These are phyloP conservation scores for Tylopilus vinaceipallidus DNA, from an alignment of 768 basidiomycete species.

Conservation along the genomic window DNA sequence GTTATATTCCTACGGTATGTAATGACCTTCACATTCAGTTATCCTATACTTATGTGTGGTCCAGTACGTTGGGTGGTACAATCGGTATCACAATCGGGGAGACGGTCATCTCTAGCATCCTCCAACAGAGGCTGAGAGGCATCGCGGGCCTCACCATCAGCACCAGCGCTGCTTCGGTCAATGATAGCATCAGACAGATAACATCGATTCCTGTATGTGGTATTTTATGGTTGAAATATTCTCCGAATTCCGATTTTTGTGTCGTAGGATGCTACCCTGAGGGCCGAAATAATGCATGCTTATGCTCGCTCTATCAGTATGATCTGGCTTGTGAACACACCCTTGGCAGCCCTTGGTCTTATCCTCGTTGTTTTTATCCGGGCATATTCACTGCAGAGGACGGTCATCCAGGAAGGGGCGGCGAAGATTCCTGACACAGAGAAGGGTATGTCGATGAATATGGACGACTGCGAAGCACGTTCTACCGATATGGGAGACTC, in stretches of 20 bases:
- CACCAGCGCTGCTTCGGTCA: constrained; percentile 44
- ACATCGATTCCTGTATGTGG: constrained; percentile 28
- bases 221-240: not conserved
- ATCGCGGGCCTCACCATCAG: constrained; percentile 30
- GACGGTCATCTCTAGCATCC: constrained; percentile 62
- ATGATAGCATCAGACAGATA: constrained; percentile 46
- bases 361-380: constrained; percentile 34
- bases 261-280: constrained; percentile 29
- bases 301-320: constrained; percentile 37
- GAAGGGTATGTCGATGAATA: constrained; percentile 14
- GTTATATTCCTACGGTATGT: constrained; percentile 33
- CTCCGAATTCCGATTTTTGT: constrained; percentile 8
- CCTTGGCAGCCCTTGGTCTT: constrained; percentile 32
- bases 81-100: constrained; percentile 74
- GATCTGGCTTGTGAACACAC: constrained; percentile 40
- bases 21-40: not conserved
- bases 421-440: constrained; percentile 29
- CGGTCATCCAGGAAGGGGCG: constrained; percentile 11
- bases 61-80: constrained; percentile 68
- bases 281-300: constrained; percentile 34
- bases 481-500: not conserved
- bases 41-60: not conserved
- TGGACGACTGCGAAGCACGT: not conserved
- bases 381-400: constrained; percentile 35
- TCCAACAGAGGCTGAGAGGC: constrained; percentile 13